These are phyloP conservation scores for Populus euphratica DNA, from an alignment of 345 rosid species.

Conservation along the genomic window DNA sequence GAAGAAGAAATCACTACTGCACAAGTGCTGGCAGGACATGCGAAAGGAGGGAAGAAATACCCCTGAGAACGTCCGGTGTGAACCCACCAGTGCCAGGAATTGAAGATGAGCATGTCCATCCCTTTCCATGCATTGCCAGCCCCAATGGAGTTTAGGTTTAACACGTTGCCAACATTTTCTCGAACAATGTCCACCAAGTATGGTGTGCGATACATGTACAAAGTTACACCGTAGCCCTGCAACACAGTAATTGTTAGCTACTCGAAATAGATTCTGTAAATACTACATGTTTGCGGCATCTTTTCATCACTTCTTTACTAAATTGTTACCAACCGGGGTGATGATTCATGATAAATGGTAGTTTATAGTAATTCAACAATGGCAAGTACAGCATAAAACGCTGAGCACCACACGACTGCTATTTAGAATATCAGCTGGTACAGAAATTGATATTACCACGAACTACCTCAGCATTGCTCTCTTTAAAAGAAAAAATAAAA, in stretches of 20 bases:
- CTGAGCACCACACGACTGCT: not conserved
- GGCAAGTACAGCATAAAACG: not conserved
- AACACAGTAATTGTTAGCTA: not conserved
- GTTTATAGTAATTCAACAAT: not conserved
- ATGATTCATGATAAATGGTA: not conserved
- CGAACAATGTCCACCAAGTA: constrained; percentile 69
- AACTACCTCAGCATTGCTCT: too few species aligned
- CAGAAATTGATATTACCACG: too few species aligned
- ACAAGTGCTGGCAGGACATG: not conserved
- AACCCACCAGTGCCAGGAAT: constrained; percentile 98
- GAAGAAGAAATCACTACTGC: not conserved
- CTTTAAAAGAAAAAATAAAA: too few species aligned
- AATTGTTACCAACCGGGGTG: too few species aligned
- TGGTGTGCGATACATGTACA: constrained; percentile 71
- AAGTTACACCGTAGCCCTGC: constrained; percentile 69
- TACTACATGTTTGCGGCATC: not conserved
- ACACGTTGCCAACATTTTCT: constrained; percentile 60
- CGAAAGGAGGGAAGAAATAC: constrained; percentile 28
- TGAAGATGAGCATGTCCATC: constrained; percentile 81
- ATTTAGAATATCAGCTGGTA: not conserved
- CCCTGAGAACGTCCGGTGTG: constrained; percentile 66
- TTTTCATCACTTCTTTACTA: not conserved
- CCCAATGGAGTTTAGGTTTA: constrained; percentile 55
- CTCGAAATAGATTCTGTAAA: not conserved
- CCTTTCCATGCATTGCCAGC: constrained; percentile 70